Evolutionary conservation across 2,329 filamentous ascomycete genomes (phyloP).

Genomic region (Ophiostoma ulmi): DNA sequence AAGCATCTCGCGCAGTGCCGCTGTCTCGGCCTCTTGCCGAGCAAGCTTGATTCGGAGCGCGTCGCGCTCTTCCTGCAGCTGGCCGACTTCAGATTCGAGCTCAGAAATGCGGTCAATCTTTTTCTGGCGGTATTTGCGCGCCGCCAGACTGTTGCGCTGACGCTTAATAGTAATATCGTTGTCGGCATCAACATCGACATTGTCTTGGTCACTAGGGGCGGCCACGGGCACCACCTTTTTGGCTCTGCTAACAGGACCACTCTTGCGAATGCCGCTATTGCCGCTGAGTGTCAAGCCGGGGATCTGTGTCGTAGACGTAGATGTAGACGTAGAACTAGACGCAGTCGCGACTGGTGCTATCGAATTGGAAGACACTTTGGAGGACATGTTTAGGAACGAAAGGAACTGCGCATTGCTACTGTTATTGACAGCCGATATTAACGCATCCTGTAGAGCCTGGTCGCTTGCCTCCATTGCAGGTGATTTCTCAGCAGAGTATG

Average conservation of each 20-base stretch:
- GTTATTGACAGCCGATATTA: neutral
- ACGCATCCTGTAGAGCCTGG: neutral
- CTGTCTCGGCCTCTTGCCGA: slow-evolving; percentile 54
- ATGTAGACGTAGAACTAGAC: neutral
- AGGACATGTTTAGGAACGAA: slow-evolving; percentile 11
- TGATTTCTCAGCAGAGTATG: neutral
- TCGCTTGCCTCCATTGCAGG: neutral
- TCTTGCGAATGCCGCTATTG: slow-evolving; percentile 11
- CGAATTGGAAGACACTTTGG: neutral
- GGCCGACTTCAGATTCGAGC: slow-evolving; percentile 50
- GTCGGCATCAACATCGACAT: neutral
- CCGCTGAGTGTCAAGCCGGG: slow-evolving; percentile 8
- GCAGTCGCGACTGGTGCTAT: neutral
- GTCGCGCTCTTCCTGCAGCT: slow-evolving; percentile 51
- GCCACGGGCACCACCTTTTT: neutral
- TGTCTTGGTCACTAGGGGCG: neutral
- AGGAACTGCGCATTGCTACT: slow-evolving; percentile 3
- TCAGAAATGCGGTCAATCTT: slow-evolving; percentile 55
- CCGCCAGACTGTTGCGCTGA: slow-evolving; percentile 57
- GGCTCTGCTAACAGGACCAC: neutral
- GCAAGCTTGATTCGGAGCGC: slow-evolving; percentile 52
- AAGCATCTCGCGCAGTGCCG: slow-evolving; percentile 47
- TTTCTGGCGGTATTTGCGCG: slow-evolving; percentile 59
- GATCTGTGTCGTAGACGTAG: neutral
- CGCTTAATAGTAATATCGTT: slow-evolving; percentile 43